phyloP scores from a whole-genome alignment of 202 grass and related monocot genomes.

The Brachypodium distachyon region DNA sequence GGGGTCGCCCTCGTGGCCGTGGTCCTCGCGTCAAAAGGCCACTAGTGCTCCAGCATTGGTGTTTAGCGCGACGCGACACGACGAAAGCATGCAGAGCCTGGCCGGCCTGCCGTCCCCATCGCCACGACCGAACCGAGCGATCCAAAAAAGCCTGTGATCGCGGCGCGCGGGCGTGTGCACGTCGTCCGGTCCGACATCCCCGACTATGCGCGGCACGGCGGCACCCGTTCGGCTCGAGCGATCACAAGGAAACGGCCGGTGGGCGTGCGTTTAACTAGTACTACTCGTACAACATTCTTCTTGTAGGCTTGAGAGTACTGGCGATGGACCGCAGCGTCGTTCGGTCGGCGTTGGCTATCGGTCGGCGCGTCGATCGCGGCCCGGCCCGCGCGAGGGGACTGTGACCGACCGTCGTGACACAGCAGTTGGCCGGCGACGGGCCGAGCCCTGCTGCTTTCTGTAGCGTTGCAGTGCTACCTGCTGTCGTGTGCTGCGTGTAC shows the following conservation, averaged over 20 bases:
- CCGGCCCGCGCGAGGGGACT: background rate
- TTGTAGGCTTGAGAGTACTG: conserved; percentile 33
- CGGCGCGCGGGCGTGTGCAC: conserved; percentile 12
- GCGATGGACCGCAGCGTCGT: conserved; percentile 4
- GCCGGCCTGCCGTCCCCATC: background rate
- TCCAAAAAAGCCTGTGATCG: background rate
- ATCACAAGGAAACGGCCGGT: conserved; percentile 27
- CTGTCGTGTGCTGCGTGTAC: background rate
- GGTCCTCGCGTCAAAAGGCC: conserved; percentile 43
- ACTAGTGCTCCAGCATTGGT: conserved; percentile 19
- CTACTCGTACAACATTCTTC: too few species aligned
- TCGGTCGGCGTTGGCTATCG: background rate
- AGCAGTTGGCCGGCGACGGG: conserved; percentile 1
- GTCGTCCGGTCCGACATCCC: too few species aligned
- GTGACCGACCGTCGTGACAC: too few species aligned
- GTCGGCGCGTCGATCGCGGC: background rate
- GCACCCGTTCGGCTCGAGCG: too few species aligned
- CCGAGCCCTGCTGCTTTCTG: background rate
- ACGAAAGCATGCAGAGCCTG: background rate
- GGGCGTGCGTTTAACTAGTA: background rate
- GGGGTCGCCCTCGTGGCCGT: conserved; percentile 29
- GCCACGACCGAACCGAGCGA: background rate
- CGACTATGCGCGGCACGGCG: too few species aligned
- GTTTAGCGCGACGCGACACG: background rate
- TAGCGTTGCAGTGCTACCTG: background rate